Base-by-base conservation (phyloP, 73 alveolate species). In the Stentor roeselii region DNA sequence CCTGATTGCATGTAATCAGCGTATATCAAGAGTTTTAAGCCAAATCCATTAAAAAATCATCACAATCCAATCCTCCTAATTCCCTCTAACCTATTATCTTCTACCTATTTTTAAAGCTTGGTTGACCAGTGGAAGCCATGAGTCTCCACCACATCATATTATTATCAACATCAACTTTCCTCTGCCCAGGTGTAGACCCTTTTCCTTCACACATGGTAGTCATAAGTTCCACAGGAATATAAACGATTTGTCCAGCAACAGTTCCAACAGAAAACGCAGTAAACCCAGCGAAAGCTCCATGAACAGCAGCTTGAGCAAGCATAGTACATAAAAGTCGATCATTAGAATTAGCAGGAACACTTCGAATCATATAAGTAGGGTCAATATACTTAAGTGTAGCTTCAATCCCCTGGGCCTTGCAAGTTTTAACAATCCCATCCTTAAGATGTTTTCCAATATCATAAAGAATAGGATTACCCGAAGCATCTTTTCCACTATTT, bases 321-420 rank as follows among this genome's bases (percentile, higher is more conserved):
- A 93, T 95, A 2, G 96, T 95, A 88, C 99, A 95, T 84, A 92
- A 85, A 84, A 93, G 93, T 75, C 95, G 92, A 85, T 96, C 99
- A 74, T 86, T 95, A 58, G 98, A 93, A 87, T 90, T 95, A 32
- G 98, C 93, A 6, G 97, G 95, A 75, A 93, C 98, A 0, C 98
- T 92, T 58, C 99, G 93, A 78, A 98, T 96, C 89, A 95, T 97
- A 91, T 98, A 98, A 27, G 99, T 97, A 14, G 99, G 99, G 88
- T 98, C 99, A 86, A 98, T 98, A 88, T 95, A 96, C 90, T 97
- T 92, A n/a, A 76, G 89, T 39, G 95, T 90, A 15, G 83, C 74
- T 32, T 60, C 59, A 85, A 89, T 86, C 27, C 42, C 91, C n/a
- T 95, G 92, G 82, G 39, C 38, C 40, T 85, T 90, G 35, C 97